These are phyloP conservation scores for Pseudodiploospora longispora DNA, from an alignment of 2,329 filamentous ascomycete genomes.

Conservation along the genomic window DNA sequence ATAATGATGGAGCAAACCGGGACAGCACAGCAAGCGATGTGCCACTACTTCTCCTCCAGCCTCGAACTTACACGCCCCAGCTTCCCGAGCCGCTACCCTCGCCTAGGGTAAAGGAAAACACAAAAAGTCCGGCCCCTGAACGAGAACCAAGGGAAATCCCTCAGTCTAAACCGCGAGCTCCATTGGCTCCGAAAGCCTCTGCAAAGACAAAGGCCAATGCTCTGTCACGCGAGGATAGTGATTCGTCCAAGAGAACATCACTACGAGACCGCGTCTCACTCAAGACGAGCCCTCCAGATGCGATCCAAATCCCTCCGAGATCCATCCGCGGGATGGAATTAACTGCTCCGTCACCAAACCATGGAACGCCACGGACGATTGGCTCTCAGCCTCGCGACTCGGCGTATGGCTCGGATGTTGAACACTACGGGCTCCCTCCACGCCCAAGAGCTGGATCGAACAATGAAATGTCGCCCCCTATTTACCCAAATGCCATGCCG, in stretches of 20 bases:
- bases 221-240: constrained; percentile 8
- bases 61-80: constrained; percentile 48
- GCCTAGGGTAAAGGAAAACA: constrained; percentile 27
- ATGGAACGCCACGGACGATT: constrained; percentile 22
- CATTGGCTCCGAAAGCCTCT: background rate
- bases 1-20: constrained; percentile 10
- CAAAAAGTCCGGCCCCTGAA: background rate
- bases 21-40: constrained; percentile 20
- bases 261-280: constrained; percentile 46
- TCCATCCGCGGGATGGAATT: constrained; percentile 11
- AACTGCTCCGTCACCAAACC: constrained; percentile 20
- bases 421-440: constrained; percentile 26
- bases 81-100: constrained; percentile 37
- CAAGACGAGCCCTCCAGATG: constrained; percentile 43
- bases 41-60: constrained; percentile 46
- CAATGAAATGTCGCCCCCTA: constrained; percentile 17
- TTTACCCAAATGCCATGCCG: constrained; percentile 16
- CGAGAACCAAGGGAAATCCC: background rate
- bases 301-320: constrained; percentile 44
- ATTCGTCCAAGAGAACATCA: constrained; percentile 32
- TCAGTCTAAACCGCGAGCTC: background rate
- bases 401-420: constrained; percentile 40
- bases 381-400: constrained; percentile 32
- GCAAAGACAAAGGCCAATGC: constrained; percentile 2
- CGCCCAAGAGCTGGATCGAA: constrained; percentile 27